Percentiles rank a stretch among this genome's conserved stretches.
Conservation (phyloP, 257 asterid genomes). For the Jaltomata sinuosa region DNA sequence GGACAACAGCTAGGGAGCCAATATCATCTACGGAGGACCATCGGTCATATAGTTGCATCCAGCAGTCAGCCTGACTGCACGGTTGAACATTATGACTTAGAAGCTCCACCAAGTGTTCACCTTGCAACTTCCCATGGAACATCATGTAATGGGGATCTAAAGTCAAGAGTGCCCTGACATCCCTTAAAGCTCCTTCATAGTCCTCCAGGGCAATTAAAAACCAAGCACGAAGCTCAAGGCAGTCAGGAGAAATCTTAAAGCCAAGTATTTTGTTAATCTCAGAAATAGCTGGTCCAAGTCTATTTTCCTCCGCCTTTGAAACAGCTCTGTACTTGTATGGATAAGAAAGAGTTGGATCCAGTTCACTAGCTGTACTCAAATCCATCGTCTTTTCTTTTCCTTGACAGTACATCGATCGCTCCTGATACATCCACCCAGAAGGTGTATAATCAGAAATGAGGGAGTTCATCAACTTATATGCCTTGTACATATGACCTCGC, state of each 20-base stretch:
- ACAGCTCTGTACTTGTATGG: constrained; percentile 82
- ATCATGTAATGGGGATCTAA: constrained; percentile 74
- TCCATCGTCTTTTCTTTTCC: constrained; percentile 74
- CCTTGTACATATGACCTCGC: constrained; percentile 85
- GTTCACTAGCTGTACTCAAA: constrained; percentile 60
- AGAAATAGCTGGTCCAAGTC: constrained; percentile 49
- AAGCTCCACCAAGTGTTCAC: constrained; percentile 63
- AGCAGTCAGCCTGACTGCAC: constrained; percentile 89
- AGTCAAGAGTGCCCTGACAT: constrained; percentile 76
- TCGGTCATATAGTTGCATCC: constrained; percentile 87
- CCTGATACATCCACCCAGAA: constrained; percentile 97
- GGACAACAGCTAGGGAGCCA: constrained; percentile 93
- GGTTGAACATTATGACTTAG: constrained; percentile 48
- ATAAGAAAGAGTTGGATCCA: constrained; percentile 86
- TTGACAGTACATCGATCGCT: constrained; percentile 62
- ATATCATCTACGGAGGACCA: constrained; percentile 96
- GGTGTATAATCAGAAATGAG: constrained; percentile 59
- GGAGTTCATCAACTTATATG: constrained; percentile 69
- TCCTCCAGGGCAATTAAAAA: constrained; percentile 62
- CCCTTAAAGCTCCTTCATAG: constrained; percentile 70
- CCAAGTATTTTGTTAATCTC: constrained; percentile 72
- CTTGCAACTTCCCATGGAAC: constrained; percentile 78
- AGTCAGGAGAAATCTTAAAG: constrained; percentile 82
- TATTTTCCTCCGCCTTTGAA: constrained; percentile 48
- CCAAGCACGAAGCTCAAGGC: constrained; percentile 97